Percentiles rank a stretch among this genome's conserved stretches.
Conservation (phyloP, 2,329 filamentous ascomycete genomes). For the Arthrobotrys entomopaga region DNA sequence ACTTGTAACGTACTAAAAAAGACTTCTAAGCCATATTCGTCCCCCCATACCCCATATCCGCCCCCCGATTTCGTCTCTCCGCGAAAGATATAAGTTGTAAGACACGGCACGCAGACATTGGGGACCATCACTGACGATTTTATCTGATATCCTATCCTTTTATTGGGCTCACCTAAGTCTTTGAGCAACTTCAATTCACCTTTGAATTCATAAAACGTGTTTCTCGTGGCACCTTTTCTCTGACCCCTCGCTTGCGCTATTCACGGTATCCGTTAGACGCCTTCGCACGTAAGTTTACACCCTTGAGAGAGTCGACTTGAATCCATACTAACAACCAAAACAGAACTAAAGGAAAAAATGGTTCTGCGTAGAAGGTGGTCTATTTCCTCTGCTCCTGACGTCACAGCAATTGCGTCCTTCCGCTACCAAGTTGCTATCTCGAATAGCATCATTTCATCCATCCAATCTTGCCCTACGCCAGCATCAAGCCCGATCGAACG, state of each 20-base stretch:
- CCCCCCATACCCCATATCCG: constrained; percentile 56
- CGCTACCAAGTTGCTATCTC: constrained; percentile 53
- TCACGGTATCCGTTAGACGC: neutral
- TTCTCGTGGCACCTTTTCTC: neutral
- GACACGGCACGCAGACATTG: constrained; percentile 40
- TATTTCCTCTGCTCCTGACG: constrained; percentile 43
- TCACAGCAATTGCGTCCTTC: constrained; percentile 52
- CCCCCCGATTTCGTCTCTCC: constrained; percentile 40
- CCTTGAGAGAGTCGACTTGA: neutral
- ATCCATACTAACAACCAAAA: neutral
- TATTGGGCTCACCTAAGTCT: neutral
- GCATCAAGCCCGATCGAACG: constrained; percentile 47
- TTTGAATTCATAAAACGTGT: constrained; percentile 1
- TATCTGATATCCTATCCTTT: constrained; percentile 18
- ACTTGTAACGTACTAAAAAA: constrained; percentile 32
- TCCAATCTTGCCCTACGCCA: constrained; percentile 47
- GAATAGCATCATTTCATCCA: constrained; percentile 52
- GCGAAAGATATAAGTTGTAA: constrained; percentile 51
- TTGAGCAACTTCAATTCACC: too few species aligned
- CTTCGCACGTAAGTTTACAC: neutral
- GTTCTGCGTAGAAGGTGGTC: constrained; percentile 53
- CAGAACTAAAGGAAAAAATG: constrained; percentile 25
- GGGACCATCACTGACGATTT: constrained; percentile 18
- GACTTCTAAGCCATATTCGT: constrained; percentile 43
- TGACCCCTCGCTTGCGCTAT: neutral